Conservation (phyloP, 495 filamentous ascomycete genomes). For the Penicillium herquei region DNA sequence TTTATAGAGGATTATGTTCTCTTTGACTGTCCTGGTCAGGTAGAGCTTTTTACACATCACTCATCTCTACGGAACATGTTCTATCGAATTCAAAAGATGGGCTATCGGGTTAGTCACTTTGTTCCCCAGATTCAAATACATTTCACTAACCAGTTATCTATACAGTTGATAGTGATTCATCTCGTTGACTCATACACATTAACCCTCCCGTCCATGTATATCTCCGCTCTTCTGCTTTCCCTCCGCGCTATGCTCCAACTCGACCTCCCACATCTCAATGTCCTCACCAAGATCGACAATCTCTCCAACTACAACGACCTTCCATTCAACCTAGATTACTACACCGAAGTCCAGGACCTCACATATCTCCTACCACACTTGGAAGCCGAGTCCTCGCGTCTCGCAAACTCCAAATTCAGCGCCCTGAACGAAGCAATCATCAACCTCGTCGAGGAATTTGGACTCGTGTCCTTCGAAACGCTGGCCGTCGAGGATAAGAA, state of each 20-base stretch:
- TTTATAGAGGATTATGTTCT: conserved; percentile 81
- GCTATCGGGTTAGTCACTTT: conserved; percentile 72
- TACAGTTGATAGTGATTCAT: conserved; percentile 83
- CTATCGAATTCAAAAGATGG: conserved; percentile 82
- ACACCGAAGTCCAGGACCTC: conserved; percentile 96
- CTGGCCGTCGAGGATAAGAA: conserved; percentile 93
- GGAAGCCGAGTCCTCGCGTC: conserved; percentile 56
- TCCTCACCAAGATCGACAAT: conserved; percentile 96
- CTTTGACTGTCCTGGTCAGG: conserved; percentile 96
- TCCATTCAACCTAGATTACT: conserved; percentile 92
- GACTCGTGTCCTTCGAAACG: conserved; percentile 86
- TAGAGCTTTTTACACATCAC: conserved; percentile 96
- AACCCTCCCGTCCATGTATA: conserved; percentile 87
- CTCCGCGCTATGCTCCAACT: conserved; percentile 97
- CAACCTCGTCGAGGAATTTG: conserved; percentile 82
- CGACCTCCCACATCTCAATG: conserved; percentile 91
- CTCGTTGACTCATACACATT: conserved; percentile 90
- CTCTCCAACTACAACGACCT: conserved; percentile 74
- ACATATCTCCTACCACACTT: conserved; percentile 78
- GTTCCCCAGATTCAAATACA: background rate
- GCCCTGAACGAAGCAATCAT: conserved; percentile 83
- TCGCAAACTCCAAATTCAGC: conserved; percentile 68
- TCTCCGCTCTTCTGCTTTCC: conserved; percentile 87
- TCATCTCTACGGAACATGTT: conserved; percentile 87
- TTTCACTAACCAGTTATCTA: conserved; percentile 12